Evolutionary conservation across 2,329 filamentous ascomycete genomes (phyloP).

Genomic region (Aspergillus calidoustus): DNA sequence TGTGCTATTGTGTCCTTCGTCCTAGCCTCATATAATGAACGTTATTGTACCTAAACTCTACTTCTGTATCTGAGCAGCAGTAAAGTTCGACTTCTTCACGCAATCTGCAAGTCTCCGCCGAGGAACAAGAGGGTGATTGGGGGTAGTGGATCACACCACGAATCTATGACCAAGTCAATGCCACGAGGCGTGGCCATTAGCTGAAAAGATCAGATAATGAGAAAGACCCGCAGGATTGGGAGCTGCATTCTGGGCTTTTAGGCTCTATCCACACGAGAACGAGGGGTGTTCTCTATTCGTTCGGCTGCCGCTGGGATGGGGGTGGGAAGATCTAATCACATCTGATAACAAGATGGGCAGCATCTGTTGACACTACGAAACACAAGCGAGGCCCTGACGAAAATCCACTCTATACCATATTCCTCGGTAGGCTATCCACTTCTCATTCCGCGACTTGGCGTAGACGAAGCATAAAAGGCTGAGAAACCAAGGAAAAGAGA

Average conservation of each 20-base stretch:
- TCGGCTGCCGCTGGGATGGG: slow-evolving; percentile 1
- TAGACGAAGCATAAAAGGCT: slow-evolving; percentile 4
- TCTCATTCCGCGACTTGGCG: slow-evolving; percentile 21
- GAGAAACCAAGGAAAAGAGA: not conserved
- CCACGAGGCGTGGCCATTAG: slow-evolving; percentile 17
- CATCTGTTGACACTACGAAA: slow-evolving; percentile 1
- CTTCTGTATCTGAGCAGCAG: not conserved
- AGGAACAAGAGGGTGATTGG: not conserved
- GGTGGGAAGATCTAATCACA: slow-evolving; percentile 22
- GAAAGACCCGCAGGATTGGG: slow-evolving; percentile 11
- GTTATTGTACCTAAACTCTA: not conserved
- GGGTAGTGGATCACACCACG: not conserved
- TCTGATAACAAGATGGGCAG: slow-evolving; percentile 17
- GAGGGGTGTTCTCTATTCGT: slow-evolving; percentile 20
- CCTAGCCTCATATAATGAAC: slow-evolving; percentile 32
- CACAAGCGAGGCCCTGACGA: slow-evolving; percentile 7
- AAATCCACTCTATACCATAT: slow-evolving; percentile 2
- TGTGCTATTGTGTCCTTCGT: slow-evolving; percentile 22
- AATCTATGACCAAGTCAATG: not conserved
- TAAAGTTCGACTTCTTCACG: not conserved
- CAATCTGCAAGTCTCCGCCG: not conserved
- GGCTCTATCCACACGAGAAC: slow-evolving; percentile 21
- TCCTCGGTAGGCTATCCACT: slow-evolving; percentile 5
- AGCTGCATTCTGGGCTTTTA: slow-evolving; percentile 19
- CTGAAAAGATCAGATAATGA: slow-evolving; percentile 31